Conservation (phyloP, 192 early-diverging fungal species). For the Podila verticillata region DNA sequence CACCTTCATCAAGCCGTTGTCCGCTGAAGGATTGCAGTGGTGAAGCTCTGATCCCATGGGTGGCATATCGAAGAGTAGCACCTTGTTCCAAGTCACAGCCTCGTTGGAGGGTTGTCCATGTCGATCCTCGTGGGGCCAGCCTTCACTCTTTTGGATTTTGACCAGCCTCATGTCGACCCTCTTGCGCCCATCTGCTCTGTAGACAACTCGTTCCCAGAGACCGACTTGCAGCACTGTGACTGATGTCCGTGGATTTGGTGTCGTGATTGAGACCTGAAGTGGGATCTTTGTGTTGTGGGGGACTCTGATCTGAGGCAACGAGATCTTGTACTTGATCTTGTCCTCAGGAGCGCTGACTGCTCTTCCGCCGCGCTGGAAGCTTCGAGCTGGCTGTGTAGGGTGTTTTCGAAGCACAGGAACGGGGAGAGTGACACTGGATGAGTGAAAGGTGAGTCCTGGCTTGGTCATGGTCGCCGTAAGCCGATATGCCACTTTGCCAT, state of each 20-base stretch:
- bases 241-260: conserved; percentile 9
- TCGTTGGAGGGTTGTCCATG: conserved; percentile 5
- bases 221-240: conserved; percentile 38
- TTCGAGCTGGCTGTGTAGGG: neutral
- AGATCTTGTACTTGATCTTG: conserved; percentile 43
- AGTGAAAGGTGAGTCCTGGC: conserved; percentile 23
- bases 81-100: conserved; percentile 50
- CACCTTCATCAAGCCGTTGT: conserved; percentile 48
- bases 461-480: conserved; percentile 31
- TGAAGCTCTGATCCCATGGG: conserved; percentile 32
- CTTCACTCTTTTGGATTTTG: conserved; percentile 51
- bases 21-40: conserved; percentile 43
- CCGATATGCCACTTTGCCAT: conserved; percentile 28
- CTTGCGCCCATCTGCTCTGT: conserved; percentile 41
- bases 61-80: conserved; percentile 47
- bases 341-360: conserved; percentile 21
- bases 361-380: conserved; percentile 29
- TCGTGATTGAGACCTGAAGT: conserved; percentile 43
- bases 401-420: conserved; percentile 20
- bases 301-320: conserved; percentile 36
- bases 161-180: conserved; percentile 45
- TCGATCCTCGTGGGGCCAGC: conserved; percentile 22
- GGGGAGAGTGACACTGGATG: conserved; percentile 9
- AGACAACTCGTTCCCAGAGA: conserved; percentile 44
- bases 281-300: conserved; percentile 42